Conservation (phyloP, 2,329 filamentous ascomycete species). For the Biscogniauxia marginata region DNA sequence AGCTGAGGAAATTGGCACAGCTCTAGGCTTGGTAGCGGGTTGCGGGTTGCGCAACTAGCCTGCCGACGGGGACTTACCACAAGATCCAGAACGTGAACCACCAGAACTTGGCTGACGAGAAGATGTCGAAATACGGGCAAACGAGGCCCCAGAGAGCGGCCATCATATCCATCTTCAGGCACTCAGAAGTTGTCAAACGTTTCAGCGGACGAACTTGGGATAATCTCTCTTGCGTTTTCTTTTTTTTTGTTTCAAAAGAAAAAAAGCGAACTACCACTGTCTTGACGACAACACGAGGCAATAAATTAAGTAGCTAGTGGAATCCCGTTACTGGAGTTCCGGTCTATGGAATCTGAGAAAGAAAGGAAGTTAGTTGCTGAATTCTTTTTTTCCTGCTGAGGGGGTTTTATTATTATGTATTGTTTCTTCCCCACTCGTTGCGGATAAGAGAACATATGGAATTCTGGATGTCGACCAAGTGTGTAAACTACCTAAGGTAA, state of each 20-base stretch:
- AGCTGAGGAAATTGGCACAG: not conserved
- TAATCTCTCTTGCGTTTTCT: not conserved
- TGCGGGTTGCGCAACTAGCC: not conserved
- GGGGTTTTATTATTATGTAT: not conserved
- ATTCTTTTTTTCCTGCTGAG: not conserved
- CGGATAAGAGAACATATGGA: not conserved
- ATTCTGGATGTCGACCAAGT: too few relatives aligned
- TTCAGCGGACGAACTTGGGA: not conserved
- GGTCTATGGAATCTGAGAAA: not conserved
- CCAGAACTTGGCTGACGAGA: slow-evolving; percentile 48
- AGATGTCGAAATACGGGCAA: slow-evolving; percentile 35
- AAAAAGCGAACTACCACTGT: not conserved
- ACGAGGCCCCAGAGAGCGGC: slow-evolving; percentile 13
- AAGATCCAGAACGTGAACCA: slow-evolving; percentile 42
- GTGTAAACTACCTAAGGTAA: not conserved
- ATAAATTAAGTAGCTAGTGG: not conserved
- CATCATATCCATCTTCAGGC: slow-evolving; percentile 22
- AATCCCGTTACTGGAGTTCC: not conserved
- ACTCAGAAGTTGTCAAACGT: not conserved
- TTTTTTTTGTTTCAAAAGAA: not conserved
- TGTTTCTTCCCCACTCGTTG: not conserved
- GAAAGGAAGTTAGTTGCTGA: not conserved
- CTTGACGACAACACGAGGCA: not conserved
- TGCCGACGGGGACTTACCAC: slow-evolving; percentile 42
- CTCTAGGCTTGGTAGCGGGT: not conserved